phyloP scores from a whole-genome alignment of 139 green algal genomes.

The Spirogloea muscicola region DNA sequence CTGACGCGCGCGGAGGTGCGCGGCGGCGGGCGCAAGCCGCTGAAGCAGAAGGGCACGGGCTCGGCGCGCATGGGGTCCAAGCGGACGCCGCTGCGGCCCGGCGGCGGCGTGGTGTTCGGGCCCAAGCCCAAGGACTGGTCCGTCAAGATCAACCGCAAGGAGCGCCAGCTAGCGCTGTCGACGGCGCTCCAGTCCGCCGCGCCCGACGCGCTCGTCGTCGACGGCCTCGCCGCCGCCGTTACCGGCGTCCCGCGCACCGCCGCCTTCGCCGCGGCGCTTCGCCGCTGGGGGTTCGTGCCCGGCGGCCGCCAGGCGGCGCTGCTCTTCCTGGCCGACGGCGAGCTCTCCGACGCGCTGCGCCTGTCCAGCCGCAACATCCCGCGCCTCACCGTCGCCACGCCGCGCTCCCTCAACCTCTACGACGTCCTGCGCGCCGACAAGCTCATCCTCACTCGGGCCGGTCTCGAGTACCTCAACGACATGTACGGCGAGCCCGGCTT shows the following conservation, averaged over 20 bases:
- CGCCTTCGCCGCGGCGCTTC: slow-evolving; percentile 65
- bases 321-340: slow-evolving; percentile 64
- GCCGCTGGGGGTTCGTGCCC: slow-evolving; percentile 24
- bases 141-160: slow-evolving; percentile 99
- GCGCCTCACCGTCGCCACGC: slow-evolving; percentile 34
- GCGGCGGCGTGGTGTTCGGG: slow-evolving; percentile 92
- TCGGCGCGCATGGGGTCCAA: slow-evolving; percentile 79
- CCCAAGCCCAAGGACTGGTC: slow-evolving; percentile 96
- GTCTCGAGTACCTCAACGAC: slow-evolving; percentile 45
- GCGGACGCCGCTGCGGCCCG: slow-evolving; percentile 78
- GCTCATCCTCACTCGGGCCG: slow-evolving; percentile 78
- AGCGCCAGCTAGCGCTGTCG: slow-evolving; percentile 83
- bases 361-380: slow-evolving; percentile 70
- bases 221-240: slow-evolving; percentile 57
- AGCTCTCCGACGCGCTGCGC: slow-evolving; percentile 58
- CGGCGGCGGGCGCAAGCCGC: slow-evolving; percentile 94
- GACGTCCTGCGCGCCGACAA: slow-evolving; percentile 88
- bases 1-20: slow-evolving; percentile 87
- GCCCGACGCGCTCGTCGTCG: slow-evolving; percentile 78
- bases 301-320: slow-evolving; percentile 57
- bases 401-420: slow-evolving; percentile 67
- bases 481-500: slow-evolving; percentile 37
- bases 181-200: slow-evolving; percentile 89
- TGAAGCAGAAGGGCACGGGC: slow-evolving; percentile 95
- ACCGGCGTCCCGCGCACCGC: slow-evolving; percentile 91